phyloP scores from a whole-genome alignment of 352 stramenopile species.

The Paralagenidium karlingii region DNA sequence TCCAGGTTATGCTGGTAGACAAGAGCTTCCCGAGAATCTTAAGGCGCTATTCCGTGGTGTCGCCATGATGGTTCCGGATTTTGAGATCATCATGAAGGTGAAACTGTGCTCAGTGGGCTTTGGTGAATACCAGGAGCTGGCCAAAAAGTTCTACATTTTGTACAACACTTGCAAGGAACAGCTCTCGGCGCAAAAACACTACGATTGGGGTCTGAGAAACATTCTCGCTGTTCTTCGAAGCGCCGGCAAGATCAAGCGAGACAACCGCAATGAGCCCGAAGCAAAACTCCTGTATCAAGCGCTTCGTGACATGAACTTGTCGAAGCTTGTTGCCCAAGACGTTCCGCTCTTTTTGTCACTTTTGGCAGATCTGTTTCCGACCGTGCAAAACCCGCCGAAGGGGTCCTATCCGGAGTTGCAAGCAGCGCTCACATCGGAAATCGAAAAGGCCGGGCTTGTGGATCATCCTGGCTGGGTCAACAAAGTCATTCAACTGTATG shows the following conservation, averaged over 20 bases:
- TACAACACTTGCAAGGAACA: conserved; percentile 89
- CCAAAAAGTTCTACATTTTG: conserved; percentile 88
- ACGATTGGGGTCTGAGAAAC: conserved; percentile 87
- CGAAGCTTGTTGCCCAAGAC: conserved; percentile 96
- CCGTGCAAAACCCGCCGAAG: conserved; percentile 82
- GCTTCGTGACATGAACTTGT: conserved; percentile 96
- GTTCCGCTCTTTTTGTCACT: conserved; percentile 96
- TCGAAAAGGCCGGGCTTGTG: conserved; percentile 88
- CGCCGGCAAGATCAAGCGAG: conserved; percentile 85
- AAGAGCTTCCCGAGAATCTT: conserved; percentile 98
- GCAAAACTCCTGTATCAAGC: conserved; percentile 83
- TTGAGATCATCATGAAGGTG: conserved; percentile 95
- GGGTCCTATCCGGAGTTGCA: conserved; percentile 95
- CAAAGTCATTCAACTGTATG: conserved; percentile 97
- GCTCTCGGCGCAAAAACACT: conserved; percentile 87
- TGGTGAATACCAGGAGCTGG: conserved; percentile 85
- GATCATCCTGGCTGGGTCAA: conserved; percentile 82
- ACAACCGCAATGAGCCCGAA: conserved; percentile 81
- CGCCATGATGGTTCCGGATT: conserved; percentile 89
- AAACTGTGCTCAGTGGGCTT: conserved; percentile 91
- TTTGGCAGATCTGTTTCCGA: conserved; percentile 94
- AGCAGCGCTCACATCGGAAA: conserved; percentile 64
- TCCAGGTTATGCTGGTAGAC: conserved; percentile 94
- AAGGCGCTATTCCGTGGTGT: conserved; percentile 90
- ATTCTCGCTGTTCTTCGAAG: conserved; percentile 84